These are phyloP conservation scores for Paecilomyces fulvus DNA, from an alignment of 2,329 filamentous ascomycete genomes.

Conservation along the genomic window DNA sequence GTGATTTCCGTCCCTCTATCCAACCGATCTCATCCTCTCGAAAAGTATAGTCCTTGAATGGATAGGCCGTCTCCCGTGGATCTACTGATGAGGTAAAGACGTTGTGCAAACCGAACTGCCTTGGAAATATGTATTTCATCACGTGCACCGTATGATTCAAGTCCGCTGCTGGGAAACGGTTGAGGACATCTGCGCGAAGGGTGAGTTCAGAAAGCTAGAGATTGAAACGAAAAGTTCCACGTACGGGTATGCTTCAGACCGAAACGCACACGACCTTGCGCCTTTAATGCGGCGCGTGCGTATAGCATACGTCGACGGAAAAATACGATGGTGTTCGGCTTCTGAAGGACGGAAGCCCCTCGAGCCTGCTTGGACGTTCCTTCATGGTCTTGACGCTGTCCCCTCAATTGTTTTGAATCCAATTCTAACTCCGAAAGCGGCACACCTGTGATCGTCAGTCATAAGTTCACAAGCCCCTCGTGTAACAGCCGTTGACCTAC, in stretches of 20 bases:
- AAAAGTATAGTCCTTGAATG: slow-evolving; percentile 74
- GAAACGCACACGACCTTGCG: slow-evolving; percentile 57
- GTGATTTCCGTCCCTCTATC: slow-evolving; percentile 9
- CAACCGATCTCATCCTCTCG: slow-evolving; percentile 70
- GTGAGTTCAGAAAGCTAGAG: not conserved
- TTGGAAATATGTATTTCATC: slow-evolving; percentile 89
- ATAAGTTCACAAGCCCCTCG: not conserved
- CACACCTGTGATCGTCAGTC: slow-evolving; percentile 13
- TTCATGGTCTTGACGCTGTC: not conserved
- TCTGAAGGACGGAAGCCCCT: not conserved
- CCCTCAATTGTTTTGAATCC: not conserved
- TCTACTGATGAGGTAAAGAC: slow-evolving; percentile 71
- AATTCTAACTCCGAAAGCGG: slow-evolving; percentile 23
- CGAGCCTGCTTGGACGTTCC: not conserved
- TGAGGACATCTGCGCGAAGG: slow-evolving; percentile 62
- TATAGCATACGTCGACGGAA: slow-evolving; percentile 82
- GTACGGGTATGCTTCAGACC: slow-evolving; percentile 75
- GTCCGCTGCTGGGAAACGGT: slow-evolving; percentile 51
- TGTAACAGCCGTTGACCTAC: slow-evolving; percentile 36
- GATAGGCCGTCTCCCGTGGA: slow-evolving; percentile 57
- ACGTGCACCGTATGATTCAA: slow-evolving; percentile 56
- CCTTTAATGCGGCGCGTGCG: slow-evolving; percentile 62
- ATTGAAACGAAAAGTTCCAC: slow-evolving; percentile 24
- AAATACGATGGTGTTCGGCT: slow-evolving; percentile 57
- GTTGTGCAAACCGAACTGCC: slow-evolving; percentile 84